Evolutionary conservation across 1,139 yeast species (phyloP).

Genomic region (Taphrina deformans): DNA sequence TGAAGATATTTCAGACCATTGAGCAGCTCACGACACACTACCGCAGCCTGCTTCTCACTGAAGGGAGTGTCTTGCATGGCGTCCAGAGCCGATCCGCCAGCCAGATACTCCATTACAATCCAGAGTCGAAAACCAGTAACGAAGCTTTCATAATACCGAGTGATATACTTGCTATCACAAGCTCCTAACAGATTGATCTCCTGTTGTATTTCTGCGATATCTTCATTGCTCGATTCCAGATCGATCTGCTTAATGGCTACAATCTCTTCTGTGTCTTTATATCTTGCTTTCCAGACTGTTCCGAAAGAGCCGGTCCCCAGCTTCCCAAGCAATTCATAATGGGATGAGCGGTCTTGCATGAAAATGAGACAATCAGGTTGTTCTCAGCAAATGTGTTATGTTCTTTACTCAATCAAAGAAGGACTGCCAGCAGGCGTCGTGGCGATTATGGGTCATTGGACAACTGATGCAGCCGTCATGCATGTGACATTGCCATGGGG

Average conservation of each 20-base stretch:
- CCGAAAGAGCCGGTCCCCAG: conserved; percentile 90
- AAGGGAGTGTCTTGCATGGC: conserved; percentile 60
- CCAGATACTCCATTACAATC: conserved; percentile 75
- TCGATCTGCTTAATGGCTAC: conserved; percentile 54
- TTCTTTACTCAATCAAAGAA: too few relatives aligned
- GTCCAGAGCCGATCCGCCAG: conserved; percentile 82
- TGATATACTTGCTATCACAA: conserved; percentile 68
- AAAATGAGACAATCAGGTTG: too few relatives aligned
- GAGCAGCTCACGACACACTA: conserved; percentile 61
- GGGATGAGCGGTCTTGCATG: conserved; percentile 40
- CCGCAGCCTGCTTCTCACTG: conserved; percentile 57
- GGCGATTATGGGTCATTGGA: too few relatives aligned
- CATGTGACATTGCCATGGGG: too few relatives aligned
- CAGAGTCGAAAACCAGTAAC: conserved; percentile 75
- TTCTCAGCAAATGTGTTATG: too few relatives aligned
- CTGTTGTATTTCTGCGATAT: conserved; percentile 72
- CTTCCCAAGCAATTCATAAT: conserved; percentile 66
- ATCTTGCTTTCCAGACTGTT: conserved; percentile 73
- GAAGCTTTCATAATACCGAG: conserved; percentile 73
- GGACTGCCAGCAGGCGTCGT: too few relatives aligned
- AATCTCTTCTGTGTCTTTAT: conserved; percentile 44
- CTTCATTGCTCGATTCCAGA: conserved; percentile 72
- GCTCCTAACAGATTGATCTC: conserved; percentile 77
- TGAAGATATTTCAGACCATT: conserved; percentile 71
- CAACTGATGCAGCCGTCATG: too few relatives aligned